Base-by-base conservation (phyloP, 495 filamentous ascomycete species). In the Trichoderma erinaceum region DNA sequence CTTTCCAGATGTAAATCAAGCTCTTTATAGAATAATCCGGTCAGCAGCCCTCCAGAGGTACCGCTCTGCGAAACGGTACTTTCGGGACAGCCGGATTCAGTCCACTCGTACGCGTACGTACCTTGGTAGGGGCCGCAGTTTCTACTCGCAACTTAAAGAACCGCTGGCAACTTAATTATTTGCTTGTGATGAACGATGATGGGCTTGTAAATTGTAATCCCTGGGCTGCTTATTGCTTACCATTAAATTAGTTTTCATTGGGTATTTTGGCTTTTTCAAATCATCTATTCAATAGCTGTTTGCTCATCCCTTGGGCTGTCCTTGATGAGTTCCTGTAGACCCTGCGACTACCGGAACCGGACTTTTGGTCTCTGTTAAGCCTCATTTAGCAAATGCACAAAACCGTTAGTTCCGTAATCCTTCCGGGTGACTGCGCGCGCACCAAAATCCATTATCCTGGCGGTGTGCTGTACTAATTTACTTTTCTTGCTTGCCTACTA, bases 1-100 rank as follows among this genome's bases (percentile, higher is more conserved):
- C 35, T 38, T 5, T 12, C 44, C n/a, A n/a, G n/a, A n/a, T 48
- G n/a, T 15, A 18, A 18, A 48, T 18, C 12, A 5, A 38, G 35
- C 35, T 38, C 48, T 7, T 38, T 38, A 38, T 38, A 48, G n/a
- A 61, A 32, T 32, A 10, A 61, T 18, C 56, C 56, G 12, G 56
- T 61, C 56, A 61, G 56, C 56, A 27, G 10, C 23, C 44, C 44
- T 25, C 44, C 56, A 61, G 29, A 61, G 29, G 56, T 61, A 61
- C 29, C 56, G 10, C 27, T 13, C 25, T 6, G 11, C 23, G 23
- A 16, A 23, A 3, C 13, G 56, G 27, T 61, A 61, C 56, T 18
- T 61, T 32, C 56, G 56, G 56, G 56, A 61, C 56, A 32, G 56
- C 56, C 56, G 56, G 56, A 61, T 25, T 61, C 23, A 29, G 52